Evolutionary conservation across 2,329 filamentous ascomycete genomes (phyloP), one percentile per base, ranked within the genome.

Genomic region (Orbilia brochopaga): DNA sequence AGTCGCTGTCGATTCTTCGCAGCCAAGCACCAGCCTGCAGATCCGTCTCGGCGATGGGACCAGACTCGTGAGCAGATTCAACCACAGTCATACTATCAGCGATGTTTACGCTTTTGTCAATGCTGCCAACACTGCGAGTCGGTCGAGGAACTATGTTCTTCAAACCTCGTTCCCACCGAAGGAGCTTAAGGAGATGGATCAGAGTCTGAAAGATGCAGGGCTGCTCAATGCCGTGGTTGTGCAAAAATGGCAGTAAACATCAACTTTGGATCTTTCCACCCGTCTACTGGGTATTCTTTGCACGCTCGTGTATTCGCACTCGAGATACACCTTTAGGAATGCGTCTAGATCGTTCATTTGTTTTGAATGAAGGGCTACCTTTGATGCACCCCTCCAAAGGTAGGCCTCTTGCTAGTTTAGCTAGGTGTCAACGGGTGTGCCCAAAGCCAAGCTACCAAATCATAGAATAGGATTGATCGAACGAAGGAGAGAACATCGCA

Each of bases 101-200:
- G 88, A 93, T 74, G 84, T 95, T 7, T 93, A 94, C 79, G 82
- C 83, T 7, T 93, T 93, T 76, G 86, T 93, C 70, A 81, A 85
- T 67, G 83, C 84, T n/a, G 84, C 89, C 0, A 87, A 85, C 24
- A 78, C 86, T 0, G 83, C 83, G 5, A 84, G 85, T 55, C 81
- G 81, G 30, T 78, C 80, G 42, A 84, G 90, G n/a, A 76, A 83
- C 2, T 94, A 89, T 83, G 88, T 90, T 1, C 81, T 95, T 48
- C 89, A 88, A 74, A 94, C 90, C 0, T 93, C 90, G 0, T 94
- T 94, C 79, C 90, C 90, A 2, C 91, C 86, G 77, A 92, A 91
- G 80, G 89, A 93, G 60, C 85, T 93, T 74, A 87, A 84, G 1
- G 89, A 94, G 76, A 88, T 87, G 79, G 77, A 74, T 7, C 69